Conservation (phyloP, 495 filamentous ascomycete genomes). For the Elasticomyces elasticus region DNA sequence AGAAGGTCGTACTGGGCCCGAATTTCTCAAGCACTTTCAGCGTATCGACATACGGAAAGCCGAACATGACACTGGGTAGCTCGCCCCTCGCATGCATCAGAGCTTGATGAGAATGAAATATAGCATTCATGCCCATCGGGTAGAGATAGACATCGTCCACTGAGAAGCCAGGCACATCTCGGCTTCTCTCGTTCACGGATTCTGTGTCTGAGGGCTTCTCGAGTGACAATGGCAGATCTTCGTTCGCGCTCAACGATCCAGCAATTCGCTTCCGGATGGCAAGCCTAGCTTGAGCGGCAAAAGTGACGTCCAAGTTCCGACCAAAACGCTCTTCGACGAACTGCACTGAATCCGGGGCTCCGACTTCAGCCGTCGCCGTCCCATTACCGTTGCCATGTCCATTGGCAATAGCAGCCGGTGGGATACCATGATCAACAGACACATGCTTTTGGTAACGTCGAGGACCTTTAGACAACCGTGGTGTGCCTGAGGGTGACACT, state of each 20-base stretch:
- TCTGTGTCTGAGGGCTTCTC: constrained; percentile 30
- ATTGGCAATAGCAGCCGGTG: constrained; percentile 9
- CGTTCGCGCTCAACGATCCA: constrained; percentile 65
- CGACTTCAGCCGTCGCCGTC: neutral
- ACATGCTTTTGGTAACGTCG: constrained; percentile 39
- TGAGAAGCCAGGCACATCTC: constrained; percentile 53
- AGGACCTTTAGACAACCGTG: constrained; percentile 29
- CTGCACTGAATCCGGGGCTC: constrained; percentile 53
- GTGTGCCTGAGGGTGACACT: constrained; percentile 10
- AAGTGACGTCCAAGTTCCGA: constrained; percentile 69
- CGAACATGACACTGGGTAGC: constrained; percentile 56
- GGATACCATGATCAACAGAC: constrained; percentile 33
- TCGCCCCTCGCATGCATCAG: constrained; percentile 50
- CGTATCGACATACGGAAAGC: constrained; percentile 93
- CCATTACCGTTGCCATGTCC: constrained; percentile 7
- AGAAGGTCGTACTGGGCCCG: constrained; percentile 83
- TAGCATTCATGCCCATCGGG: constrained; percentile 87
- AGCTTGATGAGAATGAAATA: constrained; percentile 75
- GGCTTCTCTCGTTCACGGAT: constrained; percentile 20
- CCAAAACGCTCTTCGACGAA: constrained; percentile 95
- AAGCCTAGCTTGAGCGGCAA: constrained; percentile 70
- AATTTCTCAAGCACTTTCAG: constrained; percentile 92
- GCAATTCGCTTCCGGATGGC: constrained; percentile 83
- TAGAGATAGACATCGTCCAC: constrained; percentile 86
- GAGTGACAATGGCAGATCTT: constrained; percentile 57